Conservation (phyloP, 148 eudicot species). For the Amaranthus palmeri region DNA sequence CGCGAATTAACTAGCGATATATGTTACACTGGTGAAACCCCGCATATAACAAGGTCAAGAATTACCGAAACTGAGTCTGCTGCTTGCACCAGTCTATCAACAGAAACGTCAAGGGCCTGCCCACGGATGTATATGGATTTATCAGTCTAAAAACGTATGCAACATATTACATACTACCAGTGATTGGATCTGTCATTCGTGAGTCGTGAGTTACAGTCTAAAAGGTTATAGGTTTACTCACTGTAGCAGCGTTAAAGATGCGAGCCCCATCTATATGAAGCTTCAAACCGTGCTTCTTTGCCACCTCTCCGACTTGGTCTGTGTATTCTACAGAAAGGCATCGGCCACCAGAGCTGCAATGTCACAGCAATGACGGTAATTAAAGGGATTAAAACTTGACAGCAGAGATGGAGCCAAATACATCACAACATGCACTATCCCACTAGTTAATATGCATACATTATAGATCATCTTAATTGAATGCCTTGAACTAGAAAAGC, state of each 20-base stretch:
- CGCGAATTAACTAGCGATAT: too few species aligned
- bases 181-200: too few species aligned
- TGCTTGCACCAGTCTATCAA: constrained; percentile 80
- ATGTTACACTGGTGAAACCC: too few species aligned
- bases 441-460: not conserved
- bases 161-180: too few species aligned
- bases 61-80: constrained; percentile 95
- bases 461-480: not conserved
- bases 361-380: not conserved
- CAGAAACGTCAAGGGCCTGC: constrained; percentile 90
- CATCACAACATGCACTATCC: too few species aligned
- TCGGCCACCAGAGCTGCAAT: constrained; percentile 78
- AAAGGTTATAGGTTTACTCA: constrained; percentile 29
- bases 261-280: constrained; percentile 99
- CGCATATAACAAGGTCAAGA: not conserved
- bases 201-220: too few species aligned
- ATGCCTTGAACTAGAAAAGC: too few species aligned
- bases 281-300: constrained; percentile 75
- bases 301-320: constrained; percentile 81
- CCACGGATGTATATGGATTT: constrained; percentile 7
- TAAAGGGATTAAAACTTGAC: not conserved
- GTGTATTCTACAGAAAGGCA: constrained; percentile 77
- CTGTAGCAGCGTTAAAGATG: constrained; percentile 82
- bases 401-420: not conserved
- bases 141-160: not conserved